These are phyloP conservation scores for Alternaria metachromatica DNA, from an alignment of 2,329 filamentous ascomycete genomes.

Conservation along the genomic window DNA sequence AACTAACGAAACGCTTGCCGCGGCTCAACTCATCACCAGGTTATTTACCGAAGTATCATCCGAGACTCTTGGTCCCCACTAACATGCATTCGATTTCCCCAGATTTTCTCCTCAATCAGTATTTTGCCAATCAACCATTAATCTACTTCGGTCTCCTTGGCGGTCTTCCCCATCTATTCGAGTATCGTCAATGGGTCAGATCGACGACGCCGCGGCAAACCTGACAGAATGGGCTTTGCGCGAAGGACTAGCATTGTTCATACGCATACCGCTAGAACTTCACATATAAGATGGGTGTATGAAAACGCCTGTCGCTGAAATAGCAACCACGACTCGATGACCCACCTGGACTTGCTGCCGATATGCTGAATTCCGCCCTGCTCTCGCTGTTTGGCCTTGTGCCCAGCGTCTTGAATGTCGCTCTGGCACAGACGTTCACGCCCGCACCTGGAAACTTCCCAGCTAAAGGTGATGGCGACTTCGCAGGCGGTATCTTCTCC, in stretches of 20 bases:
- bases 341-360: neutral
- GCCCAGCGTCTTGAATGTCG: neutral
- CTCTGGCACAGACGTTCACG: slow-evolving; percentile 15
- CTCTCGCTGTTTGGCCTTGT: slow-evolving; percentile 4
- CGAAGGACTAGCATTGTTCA: neutral
- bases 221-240: neutral
- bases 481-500: slow-evolving; percentile 29
- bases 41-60: neutral
- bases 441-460: slow-evolving; percentile 24
- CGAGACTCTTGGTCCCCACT: neutral
- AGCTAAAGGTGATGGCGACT: slow-evolving; percentile 28
- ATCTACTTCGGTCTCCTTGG: neutral
- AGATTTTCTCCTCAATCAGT: neutral
- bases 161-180: neutral
- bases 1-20: neutral
- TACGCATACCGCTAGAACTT: neutral
- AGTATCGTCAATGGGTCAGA: neutral
- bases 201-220: neutral
- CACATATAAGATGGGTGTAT: neutral
- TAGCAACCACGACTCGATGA: neutral
- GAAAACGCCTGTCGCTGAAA: neutral
- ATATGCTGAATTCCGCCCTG: slow-evolving; percentile 5
- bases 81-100: neutral
- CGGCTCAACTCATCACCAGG: neutral
- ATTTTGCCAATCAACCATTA: neutral